phyloP scores from a whole-genome alignment of 331 rosid species.

The Quercus lobata region DNA sequence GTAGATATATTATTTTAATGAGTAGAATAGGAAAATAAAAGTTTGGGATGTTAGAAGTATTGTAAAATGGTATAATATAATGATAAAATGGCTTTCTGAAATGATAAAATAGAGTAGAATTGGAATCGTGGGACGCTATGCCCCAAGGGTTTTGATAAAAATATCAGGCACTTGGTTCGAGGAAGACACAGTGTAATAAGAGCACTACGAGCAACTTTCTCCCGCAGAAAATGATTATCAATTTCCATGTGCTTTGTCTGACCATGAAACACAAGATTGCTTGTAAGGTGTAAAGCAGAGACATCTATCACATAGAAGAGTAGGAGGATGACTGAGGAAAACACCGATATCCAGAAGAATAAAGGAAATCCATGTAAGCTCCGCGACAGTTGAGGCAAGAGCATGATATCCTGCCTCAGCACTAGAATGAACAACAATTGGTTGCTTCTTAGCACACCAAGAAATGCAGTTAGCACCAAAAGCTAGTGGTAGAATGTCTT shows the following conservation, averaged over 20 bases:
- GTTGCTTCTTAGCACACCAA: not conserved
- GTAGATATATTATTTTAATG: no score
- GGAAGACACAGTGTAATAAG: not conserved
- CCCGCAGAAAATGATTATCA: not conserved
- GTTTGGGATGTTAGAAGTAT: no score
- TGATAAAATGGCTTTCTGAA: no score
- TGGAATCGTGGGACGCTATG: no score
- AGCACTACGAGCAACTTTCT: not conserved
- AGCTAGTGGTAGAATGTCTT: not conserved
- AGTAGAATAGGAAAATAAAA: no score
- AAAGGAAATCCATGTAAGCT: not conserved
- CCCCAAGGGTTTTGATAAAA: not conserved
- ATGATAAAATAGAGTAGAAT: no score
- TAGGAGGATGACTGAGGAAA: not conserved
- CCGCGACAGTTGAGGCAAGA: not conserved
- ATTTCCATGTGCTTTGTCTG: not conserved
- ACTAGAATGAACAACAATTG: not conserved
- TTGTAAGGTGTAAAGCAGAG: not conserved
- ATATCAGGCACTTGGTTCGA: not conserved
- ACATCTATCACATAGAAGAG: not conserved
- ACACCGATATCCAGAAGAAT: not conserved
- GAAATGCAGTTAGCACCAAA: not conserved
- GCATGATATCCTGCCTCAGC: not conserved
- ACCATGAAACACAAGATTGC: not conserved
- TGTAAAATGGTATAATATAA: no score